Evolutionary conservation across 345 rosid species (phyloP).

Genomic region (Brassica nigra): DNA sequence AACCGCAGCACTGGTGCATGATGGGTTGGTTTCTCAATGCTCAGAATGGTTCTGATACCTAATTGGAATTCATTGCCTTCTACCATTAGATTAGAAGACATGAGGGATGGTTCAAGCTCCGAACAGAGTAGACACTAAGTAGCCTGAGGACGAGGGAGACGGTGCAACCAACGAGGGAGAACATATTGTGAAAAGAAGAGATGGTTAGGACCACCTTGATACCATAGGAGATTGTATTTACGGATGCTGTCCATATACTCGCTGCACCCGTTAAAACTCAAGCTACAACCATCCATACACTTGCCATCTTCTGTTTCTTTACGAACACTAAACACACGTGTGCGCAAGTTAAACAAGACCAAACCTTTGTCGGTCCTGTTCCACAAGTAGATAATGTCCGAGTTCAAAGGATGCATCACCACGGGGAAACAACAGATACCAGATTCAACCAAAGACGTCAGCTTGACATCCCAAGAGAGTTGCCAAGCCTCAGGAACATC

Average conservation of each 20-base stretch:
- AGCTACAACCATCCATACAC: constrained; percentile 24
- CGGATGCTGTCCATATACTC: constrained; percentile 1
- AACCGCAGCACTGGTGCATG: background rate
- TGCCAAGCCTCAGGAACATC: constrained; percentile 25
- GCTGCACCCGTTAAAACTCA: constrained; percentile 13
- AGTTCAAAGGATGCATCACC: constrained; percentile 33
- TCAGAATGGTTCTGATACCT: background rate
- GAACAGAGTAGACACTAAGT: constrained; percentile 6
- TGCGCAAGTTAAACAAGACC: constrained; percentile 28
- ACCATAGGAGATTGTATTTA: background rate
- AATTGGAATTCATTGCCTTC: background rate
- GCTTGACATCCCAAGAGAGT: background rate
- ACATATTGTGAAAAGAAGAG: constrained; percentile 25
- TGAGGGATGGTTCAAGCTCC: background rate
- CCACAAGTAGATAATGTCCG: constrained; percentile 34
- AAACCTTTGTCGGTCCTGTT: background rate
- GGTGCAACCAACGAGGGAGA: constrained; percentile 26
- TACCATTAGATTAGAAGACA: background rate
- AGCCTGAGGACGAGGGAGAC: constrained; percentile 22
- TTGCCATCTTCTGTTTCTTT: background rate
- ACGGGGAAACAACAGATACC: background rate
- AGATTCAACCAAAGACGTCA: background rate
- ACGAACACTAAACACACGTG: constrained; percentile 8
- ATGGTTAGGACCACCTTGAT: background rate
- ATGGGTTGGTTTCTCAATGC: background rate